Evolutionary conservation across 106 monocot species (phyloP).

Genomic region (Dioscorea dumetorum): DNA sequence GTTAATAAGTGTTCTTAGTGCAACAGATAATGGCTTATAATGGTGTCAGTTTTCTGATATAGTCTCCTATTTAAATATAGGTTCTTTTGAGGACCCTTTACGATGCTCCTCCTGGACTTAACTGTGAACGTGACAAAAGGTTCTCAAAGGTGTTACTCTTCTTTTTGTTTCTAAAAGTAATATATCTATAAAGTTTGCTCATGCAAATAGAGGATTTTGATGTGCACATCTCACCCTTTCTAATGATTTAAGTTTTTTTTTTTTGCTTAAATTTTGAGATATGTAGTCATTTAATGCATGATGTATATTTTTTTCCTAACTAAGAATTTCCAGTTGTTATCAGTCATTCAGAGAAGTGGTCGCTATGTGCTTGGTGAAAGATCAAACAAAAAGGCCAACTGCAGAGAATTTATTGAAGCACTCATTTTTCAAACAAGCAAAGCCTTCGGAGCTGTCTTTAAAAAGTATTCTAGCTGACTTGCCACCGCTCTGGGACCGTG

Average conservation of each 20-base stretch:
- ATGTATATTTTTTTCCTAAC: constrained; percentile 33
- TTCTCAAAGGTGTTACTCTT: constrained; percentile 87
- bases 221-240: too few species aligned
- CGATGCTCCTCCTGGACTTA: constrained; percentile 95
- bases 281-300: too few species aligned
- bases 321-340: constrained; percentile 59
- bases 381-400: constrained; percentile 92
- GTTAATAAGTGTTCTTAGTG: too few species aligned
- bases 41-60: too few species aligned
- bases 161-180: constrained; percentile 10
- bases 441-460: constrained; percentile 60
- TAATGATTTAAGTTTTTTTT: too few species aligned
- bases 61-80: constrained; percentile 7
- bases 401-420: constrained; percentile 86
- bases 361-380: constrained; percentile 98
- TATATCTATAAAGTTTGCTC: not conserved
- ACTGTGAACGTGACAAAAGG: constrained; percentile 82
- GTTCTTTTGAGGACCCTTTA: constrained; percentile 98
- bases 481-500: constrained; percentile 95
- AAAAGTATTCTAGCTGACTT: constrained; percentile 62
- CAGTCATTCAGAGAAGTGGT: constrained; percentile 98
- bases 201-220: too few species aligned
- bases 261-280: too few species aligned
- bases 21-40: too few species aligned
- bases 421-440: constrained; percentile 79